Evolutionary conservation across 805 yeast species (phyloP).

Genomic region (Nakazawaea molendinolei): DNA sequence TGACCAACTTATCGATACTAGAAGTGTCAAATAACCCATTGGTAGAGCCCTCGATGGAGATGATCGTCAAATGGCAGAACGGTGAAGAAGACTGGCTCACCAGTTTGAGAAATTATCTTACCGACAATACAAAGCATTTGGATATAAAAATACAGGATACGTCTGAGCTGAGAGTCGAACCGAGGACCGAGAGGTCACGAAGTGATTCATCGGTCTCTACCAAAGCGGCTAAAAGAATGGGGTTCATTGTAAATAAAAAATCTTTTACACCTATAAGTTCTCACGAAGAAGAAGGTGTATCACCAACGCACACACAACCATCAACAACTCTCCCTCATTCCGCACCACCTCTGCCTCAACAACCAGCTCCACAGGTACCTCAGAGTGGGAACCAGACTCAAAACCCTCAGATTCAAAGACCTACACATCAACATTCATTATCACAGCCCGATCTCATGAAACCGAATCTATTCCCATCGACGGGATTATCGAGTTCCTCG

Average conservation of each 20-base stretch:
- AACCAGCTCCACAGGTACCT: slow-evolving; percentile 13
- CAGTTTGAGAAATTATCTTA: slow-evolving; percentile 32
- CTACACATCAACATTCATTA: slow-evolving; percentile 5
- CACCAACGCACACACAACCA: slow-evolving; percentile 5
- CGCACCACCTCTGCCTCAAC: slow-evolving; percentile 6
- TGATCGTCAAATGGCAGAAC: slow-evolving; percentile 28
- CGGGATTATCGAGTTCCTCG: slow-evolving; percentile 4
- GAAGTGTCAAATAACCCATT: slow-evolving; percentile 62
- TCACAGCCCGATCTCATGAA: slow-evolving; percentile 8
- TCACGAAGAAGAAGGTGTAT: slow-evolving; percentile 12
- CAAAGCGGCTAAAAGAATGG: slow-evolving; percentile 73
- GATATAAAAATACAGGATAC: slow-evolving; percentile 25
- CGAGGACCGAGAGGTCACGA: slow-evolving; percentile 15
- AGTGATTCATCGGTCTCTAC: slow-evolving; percentile 42
- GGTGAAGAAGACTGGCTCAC: slow-evolving; percentile 38
- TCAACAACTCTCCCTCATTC: slow-evolving; percentile 1
- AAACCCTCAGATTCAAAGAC: slow-evolving; percentile 10
- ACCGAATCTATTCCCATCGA: background rate
- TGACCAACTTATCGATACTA: slow-evolving; percentile 46
- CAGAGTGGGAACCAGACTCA: slow-evolving; percentile 17
- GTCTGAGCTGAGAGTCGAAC: background rate
- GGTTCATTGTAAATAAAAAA: slow-evolving; percentile 48
- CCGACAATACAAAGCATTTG: slow-evolving; percentile 26
- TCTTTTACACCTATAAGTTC: slow-evolving; percentile 17
- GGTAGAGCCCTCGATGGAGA: slow-evolving; percentile 36